Conservation (phyloP, 163 green algal genomes). For the Chlamydomonas reinhardtii region DNA sequence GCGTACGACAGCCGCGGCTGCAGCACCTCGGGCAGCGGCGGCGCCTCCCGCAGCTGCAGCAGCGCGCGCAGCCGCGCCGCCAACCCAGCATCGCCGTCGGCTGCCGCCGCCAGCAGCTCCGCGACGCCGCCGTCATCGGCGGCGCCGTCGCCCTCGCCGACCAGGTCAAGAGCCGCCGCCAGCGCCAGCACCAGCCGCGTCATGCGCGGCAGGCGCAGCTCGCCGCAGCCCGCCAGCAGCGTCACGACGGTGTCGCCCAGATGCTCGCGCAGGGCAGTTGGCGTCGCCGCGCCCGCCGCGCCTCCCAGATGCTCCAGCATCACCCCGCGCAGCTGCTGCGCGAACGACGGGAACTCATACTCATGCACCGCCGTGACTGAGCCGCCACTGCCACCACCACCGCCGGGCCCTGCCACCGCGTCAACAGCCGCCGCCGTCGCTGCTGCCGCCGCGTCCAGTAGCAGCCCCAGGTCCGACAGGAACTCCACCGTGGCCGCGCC, state of each 20-base stretch:
- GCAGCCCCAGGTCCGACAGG: conserved; percentile 19
- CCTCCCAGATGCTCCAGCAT: conserved; percentile 12
- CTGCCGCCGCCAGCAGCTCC: neutral
- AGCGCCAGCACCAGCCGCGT: neutral
- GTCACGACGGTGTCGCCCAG: conserved; percentile 6
- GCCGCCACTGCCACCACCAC: too few species aligned
- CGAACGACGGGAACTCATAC: neutral
- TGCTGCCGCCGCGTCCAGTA: neutral
- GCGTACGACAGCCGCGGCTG: too few species aligned
- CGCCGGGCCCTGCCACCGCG: neutral
- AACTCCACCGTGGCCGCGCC: neutral
- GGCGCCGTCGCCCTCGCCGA: neutral
- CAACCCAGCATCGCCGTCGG: neutral
- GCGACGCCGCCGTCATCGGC: neutral
- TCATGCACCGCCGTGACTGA: neutral
- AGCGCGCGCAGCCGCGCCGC: neutral
- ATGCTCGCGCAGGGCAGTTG: neutral
- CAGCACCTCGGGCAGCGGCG: neutral
- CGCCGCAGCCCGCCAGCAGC: conserved; percentile 31
- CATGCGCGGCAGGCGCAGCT: neutral
- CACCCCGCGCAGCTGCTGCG: neutral
- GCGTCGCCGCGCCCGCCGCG: neutral
- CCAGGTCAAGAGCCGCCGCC: neutral
- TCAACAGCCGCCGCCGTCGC: neutral
- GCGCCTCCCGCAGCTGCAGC: neutral